These are phyloP conservation scores for Spencermartinsiella europaea DNA, from an alignment of 805 yeast species.

Conservation along the genomic window DNA sequence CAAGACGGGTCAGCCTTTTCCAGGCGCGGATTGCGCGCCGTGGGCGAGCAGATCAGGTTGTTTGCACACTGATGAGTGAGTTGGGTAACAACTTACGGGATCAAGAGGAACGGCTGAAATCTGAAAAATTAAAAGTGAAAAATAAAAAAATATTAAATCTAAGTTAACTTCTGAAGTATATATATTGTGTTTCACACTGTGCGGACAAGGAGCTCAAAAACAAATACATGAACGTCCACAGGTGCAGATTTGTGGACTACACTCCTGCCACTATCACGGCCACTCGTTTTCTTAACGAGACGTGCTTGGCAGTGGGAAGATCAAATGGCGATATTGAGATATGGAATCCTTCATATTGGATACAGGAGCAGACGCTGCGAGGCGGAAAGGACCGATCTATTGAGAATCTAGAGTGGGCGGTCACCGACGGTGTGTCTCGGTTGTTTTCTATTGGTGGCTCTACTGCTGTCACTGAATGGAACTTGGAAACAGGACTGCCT, in stretches of 20 bases:
- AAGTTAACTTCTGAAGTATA: no score
- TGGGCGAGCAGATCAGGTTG: no score
- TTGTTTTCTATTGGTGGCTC: slow-evolving; percentile 94
- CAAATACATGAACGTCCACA: slow-evolving; percentile 63
- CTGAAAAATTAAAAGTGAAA: no score
- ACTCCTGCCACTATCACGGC: slow-evolving; percentile 82
- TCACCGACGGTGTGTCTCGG: slow-evolving; percentile 48
- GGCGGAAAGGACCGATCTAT: slow-evolving; percentile 83
- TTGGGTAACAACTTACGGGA: no score
- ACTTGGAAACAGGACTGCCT: slow-evolving; percentile 67
- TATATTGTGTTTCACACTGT: no score
- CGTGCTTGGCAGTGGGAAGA: slow-evolving; percentile 86
- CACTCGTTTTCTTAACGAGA: slow-evolving; percentile 54
- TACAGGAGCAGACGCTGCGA: slow-evolving; percentile 61
- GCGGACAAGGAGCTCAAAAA: no score
- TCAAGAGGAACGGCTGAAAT: no score
- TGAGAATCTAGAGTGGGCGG: slow-evolving; percentile 84
- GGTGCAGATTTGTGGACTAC: slow-evolving; percentile 88
- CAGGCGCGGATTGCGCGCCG: no score
- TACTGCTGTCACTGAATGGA: slow-evolving; percentile 89
- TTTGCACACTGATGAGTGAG: no score
- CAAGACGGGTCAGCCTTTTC: no score
- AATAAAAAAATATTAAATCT: no score
- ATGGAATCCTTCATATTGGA: slow-evolving; percentile 79
- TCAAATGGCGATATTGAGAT: slow-evolving; percentile 93